Evolutionary conservation across 345 rosid genomes (phyloP).

Genomic region (Rhodamnia rubescens): DNA sequence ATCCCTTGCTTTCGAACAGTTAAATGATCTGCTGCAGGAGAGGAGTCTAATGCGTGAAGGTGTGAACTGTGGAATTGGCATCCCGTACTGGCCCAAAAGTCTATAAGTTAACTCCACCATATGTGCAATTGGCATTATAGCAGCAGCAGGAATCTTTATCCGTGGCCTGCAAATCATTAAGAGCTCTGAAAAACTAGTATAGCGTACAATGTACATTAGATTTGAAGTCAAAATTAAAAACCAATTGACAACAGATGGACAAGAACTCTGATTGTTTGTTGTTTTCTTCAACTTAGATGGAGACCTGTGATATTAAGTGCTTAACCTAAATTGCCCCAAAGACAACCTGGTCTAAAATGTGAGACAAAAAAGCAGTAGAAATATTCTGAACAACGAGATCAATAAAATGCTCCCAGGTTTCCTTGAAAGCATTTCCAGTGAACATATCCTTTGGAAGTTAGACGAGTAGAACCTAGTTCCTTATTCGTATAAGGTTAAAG

Average conservation of each 20-base stretch:
- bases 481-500: background rate
- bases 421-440: background rate
- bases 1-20: conserved; percentile 73
- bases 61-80: conserved; percentile 83
- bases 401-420: background rate
- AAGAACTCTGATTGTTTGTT: background rate
- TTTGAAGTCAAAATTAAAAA: background rate
- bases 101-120: conserved; percentile 56
- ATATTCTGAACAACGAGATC: background rate
- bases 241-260: background rate
- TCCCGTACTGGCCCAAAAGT: conserved; percentile 70
- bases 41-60: conserved; percentile 89
- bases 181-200: conserved; percentile 5
- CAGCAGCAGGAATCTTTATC: conserved; percentile 67
- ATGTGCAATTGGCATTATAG: conserved; percentile 78
- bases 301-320: background rate
- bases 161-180: conserved; percentile 62
- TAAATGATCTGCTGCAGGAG: conserved; percentile 66
- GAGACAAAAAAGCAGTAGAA: background rate
- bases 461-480: background rate
- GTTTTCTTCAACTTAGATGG: background rate
- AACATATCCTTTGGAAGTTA: background rate
- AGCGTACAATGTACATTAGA: background rate
- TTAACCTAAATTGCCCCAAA: background rate
- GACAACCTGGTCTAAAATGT: background rate